Conservation (phyloP, 2,329 filamentous ascomycete genomes). For the Pestalotiopsis fici region DNA sequence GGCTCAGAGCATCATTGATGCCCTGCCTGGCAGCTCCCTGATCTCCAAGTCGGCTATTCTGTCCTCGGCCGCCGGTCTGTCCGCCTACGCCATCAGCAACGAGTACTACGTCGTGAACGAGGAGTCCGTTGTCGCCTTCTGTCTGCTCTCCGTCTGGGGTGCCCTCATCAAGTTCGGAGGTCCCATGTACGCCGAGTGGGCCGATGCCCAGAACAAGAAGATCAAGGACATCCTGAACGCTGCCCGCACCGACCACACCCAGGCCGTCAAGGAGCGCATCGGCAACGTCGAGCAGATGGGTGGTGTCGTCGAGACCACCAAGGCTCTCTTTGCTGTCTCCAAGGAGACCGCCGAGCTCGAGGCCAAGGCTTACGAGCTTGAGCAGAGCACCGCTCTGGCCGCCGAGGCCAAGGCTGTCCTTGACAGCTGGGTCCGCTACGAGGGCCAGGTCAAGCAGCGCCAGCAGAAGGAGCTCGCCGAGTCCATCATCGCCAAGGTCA, state of each 20-base stretch:
- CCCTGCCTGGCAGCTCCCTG: conserved; percentile 88
- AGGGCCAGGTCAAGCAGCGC: conserved; percentile 97
- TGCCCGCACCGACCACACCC: conserved; percentile 90
- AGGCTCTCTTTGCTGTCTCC: conserved; percentile 94
- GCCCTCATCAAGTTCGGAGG: conserved; percentile 92
- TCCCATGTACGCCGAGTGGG: conserved; percentile 91
- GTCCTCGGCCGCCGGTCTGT: conserved; percentile 86
- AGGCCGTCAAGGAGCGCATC: conserved; percentile 93
- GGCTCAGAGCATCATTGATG: conserved; percentile 92
- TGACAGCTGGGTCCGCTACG: conserved; percentile 98
- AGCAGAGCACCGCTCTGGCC: conserved; percentile 92
- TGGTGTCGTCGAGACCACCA: conserved; percentile 94
- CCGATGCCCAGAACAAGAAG: conserved; percentile 83
- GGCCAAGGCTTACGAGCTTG: conserved; percentile 93
- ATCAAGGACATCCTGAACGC: conserved; percentile 94
- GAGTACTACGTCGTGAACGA: conserved; percentile 99
- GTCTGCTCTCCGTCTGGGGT: conserved; percentile 89
- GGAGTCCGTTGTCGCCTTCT: conserved; percentile 93
- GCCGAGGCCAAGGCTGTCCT: conserved; percentile 92
- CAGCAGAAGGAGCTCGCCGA: conserved; percentile 96
- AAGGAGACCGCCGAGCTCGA: conserved; percentile 99
- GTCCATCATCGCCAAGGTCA: conserved; percentile 92
- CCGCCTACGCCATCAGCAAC: conserved; percentile 95
- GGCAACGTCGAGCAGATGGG: conserved; percentile 92
- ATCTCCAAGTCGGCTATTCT: conserved; percentile 97